phyloP scores from a whole-genome alignment of 441 rosid genomes.

The Theobroma grandiflorum region DNA sequence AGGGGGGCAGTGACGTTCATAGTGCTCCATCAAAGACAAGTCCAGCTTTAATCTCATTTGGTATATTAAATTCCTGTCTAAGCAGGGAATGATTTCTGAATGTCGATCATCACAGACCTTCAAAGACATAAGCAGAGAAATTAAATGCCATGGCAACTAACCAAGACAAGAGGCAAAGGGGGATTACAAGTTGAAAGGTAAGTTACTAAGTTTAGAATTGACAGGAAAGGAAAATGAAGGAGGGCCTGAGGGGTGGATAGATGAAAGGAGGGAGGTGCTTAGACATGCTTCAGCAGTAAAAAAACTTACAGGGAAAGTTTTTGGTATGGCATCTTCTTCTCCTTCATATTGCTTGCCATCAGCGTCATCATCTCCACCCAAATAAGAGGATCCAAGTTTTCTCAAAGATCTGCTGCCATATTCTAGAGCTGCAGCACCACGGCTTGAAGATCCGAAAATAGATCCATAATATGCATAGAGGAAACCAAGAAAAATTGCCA shows the following conservation, averaged over 20 bases:
- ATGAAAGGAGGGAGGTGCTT: neutral
- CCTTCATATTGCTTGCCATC: constrained; percentile 69
- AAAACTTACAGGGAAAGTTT: constrained; percentile 88
- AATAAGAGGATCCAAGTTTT: constrained; percentile 91
- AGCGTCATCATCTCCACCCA: constrained; percentile 80
- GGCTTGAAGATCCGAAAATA: constrained; percentile 61
- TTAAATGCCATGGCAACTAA: constrained; percentile 14
- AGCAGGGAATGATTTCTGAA: constrained; percentile 96
- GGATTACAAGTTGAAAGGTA: neutral
- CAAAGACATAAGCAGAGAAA: constrained; percentile 30
- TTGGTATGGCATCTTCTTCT: constrained; percentile 55
- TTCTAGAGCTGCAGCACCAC: constrained; percentile 78
- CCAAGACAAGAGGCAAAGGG: neutral
- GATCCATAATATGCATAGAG: constrained; percentile 69
- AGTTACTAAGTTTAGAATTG: neutral
- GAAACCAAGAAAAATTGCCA: constrained; percentile 57
- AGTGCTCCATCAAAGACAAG: constrained; percentile 95
- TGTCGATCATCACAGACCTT: constrained; percentile 96
- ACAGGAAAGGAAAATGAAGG: neutral
- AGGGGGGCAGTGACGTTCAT: constrained; percentile 97
- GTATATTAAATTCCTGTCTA: constrained; percentile 91
- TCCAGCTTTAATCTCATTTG: constrained; percentile 98
- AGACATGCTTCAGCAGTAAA: constrained; percentile 17
- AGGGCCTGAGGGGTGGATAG: neutral
- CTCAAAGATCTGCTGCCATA: constrained; percentile 88